phyloP scores from a whole-genome alignment of 1,284 basidiomycete species.

The Cutaneotrichosporon cyanovorans region DNA sequence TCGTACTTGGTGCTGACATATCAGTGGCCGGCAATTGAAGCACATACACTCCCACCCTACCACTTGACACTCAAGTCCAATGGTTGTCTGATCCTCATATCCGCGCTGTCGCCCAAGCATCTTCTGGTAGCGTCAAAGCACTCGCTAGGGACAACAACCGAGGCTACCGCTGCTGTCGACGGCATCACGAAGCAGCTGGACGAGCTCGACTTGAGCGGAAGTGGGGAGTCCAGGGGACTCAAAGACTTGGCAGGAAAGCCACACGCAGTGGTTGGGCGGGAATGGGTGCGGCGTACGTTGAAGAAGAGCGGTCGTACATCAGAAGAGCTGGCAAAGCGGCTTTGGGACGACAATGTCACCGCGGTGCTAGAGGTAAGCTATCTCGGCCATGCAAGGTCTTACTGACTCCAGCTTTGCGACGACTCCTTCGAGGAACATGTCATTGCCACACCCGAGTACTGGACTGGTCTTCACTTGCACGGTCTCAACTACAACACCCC shows the following conservation, averaged over 20 bases:
- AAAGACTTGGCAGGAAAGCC: slow-evolving; percentile 26
- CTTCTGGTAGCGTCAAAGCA: slow-evolving; percentile 90
- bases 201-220: slow-evolving; percentile 10
- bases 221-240: slow-evolving; percentile 7
- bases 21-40: slow-evolving; percentile 71
- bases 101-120: slow-evolving; percentile 66
- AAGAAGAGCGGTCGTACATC: slow-evolving; percentile 58
- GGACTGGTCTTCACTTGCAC: slow-evolving; percentile 88
- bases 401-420: slow-evolving; percentile 97
- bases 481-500: slow-evolving; percentile 73
- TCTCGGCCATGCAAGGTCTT: no score
- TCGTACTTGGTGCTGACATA: slow-evolving; percentile 6
- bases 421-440: slow-evolving; percentile 98
- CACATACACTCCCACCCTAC: slow-evolving; percentile 71
- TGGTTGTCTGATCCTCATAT: slow-evolving; percentile 96
- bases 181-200: slow-evolving; percentile 3
- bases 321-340: slow-evolving; percentile 60
- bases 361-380: slow-evolving; percentile 89
- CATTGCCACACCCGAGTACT: slow-evolving; percentile 68
- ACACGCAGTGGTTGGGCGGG: slow-evolving; percentile 42
- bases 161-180: slow-evolving; percentile 18
- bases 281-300: slow-evolving; percentile 75
- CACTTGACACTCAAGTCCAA: slow-evolving; percentile 90
- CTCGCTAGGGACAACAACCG: slow-evolving; percentile 56
- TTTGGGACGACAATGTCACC: slow-evolving; percentile 82